Evolutionary conservation across 768 basidiomycete species (phyloP), one percentile per base, ranked within the genome.

Genomic region (Galerina marginata): DNA sequence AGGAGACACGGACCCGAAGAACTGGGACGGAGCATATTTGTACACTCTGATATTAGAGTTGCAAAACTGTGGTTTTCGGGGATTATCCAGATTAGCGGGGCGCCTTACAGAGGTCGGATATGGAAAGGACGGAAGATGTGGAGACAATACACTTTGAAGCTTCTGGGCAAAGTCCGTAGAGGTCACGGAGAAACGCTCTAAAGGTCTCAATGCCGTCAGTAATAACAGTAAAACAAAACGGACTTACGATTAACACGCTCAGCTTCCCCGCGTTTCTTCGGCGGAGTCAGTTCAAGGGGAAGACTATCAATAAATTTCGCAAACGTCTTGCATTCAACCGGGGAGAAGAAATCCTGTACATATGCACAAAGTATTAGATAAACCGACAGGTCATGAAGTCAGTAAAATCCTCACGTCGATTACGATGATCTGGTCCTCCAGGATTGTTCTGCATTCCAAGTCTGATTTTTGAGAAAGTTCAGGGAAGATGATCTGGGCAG

Each of bases 31-130:
- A 2, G 79, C 78, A 68, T 91, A 92, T 64, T 86, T 87, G 71
- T 91, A 91, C 61, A 91, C 71, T 29, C 91, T 78, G 36, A 92
- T 91, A 68, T 92, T 91, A 2, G 87, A 82, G 71, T 92, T 92
- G 56, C 89, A 81, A 1, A 84, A 87, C 66, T 86, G 81, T 0
- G 85, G 81, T 14, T 73, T 62, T 56, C 82, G 77, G 48, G 66
- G 72, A 47, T 53, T 53, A 58, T 65, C 70, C 43, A 51, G 65
- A 57, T 50, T 65, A 68, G 59, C 67, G 67, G 52, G 59, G 61
- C 56, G 79, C 70, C 69, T 48, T 76, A 76, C 63, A 67, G 84
- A 67, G 67, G 77, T 65, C 12, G 80, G 76, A 52, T 76, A 75
- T 16, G 78, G 75, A 57, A 90, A 86, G 1, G 75, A 75, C 2